These are phyloP conservation scores for Allium cepa DNA, from an alignment of 106 monocot species.

Conservation along the genomic window DNA sequence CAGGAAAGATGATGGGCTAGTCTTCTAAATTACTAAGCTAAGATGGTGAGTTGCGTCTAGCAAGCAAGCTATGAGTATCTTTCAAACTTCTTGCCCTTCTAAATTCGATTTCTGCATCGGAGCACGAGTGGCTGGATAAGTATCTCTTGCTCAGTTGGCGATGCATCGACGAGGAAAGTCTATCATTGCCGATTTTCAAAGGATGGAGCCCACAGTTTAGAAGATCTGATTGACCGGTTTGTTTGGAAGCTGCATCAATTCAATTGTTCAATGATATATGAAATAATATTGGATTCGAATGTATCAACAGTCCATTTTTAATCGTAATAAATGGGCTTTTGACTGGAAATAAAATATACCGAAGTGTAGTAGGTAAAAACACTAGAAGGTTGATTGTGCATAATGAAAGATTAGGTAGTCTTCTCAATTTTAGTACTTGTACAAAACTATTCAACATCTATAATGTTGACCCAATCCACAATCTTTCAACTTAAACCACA, in stretches of 20 bases:
- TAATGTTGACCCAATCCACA: too few relatives aligned
- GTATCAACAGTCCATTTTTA: too few relatives aligned
- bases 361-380: too few relatives aligned
- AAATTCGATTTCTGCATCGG: slow-evolving; percentile 93
- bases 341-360: too few relatives aligned
- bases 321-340: too few relatives aligned
- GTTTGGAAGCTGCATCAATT: slow-evolving; percentile 28
- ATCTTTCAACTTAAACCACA: too few relatives aligned
- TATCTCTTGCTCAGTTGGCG: slow-evolving; percentile 39
- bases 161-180: slow-evolving; percentile 18
- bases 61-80: slow-evolving; percentile 38
- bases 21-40: slow-evolving; percentile 1
- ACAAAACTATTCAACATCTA: too few relatives aligned
- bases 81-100: slow-evolving; percentile 84
- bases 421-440: too few relatives aligned
- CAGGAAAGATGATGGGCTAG: slow-evolving; percentile 3
- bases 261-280: neutral
- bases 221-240: slow-evolving; percentile 10
- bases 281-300: too few relatives aligned
- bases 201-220: slow-evolving; percentile 17
- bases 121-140: slow-evolving; percentile 40
- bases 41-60: slow-evolving; percentile 38
- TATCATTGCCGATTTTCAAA: slow-evolving; percentile 19
- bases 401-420: too few relatives aligned
- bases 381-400: too few relatives aligned